Percentiles rank a stretch among this genome's conserved stretches.
phyloP scores from a whole-genome alignment of 1,139 yeast species.

The Schwanniomyces etchellsii region DNA sequence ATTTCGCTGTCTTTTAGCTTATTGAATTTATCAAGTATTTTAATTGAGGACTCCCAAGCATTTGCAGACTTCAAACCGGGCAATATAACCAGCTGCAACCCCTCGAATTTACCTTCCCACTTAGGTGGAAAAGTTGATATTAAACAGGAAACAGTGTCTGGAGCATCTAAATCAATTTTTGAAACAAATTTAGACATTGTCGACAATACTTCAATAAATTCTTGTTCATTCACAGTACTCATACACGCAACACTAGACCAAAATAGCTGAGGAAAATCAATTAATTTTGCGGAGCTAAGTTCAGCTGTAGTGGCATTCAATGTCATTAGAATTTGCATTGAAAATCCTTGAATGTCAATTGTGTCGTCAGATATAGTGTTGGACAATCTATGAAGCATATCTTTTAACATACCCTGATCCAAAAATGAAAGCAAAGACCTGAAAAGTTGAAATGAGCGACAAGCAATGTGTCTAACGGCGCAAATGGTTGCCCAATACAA shows the following conservation, averaged over 20 bases:
- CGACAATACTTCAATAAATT: slow-evolving; percentile 80
- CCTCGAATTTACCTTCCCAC: slow-evolving; percentile 94
- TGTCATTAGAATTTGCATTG: slow-evolving; percentile 96
- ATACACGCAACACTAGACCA: slow-evolving; percentile 96
- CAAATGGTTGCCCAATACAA: slow-evolving; percentile 95
- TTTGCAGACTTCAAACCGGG: slow-evolving; percentile 78
- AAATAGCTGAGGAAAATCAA: slow-evolving; percentile 87
- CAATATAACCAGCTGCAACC: slow-evolving; percentile 72
- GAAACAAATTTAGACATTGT: slow-evolving; percentile 78
- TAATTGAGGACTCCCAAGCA: slow-evolving; percentile 74
- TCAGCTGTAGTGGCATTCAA: slow-evolving; percentile 88
- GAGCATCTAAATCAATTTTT: slow-evolving; percentile 81
- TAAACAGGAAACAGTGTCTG: slow-evolving; percentile 78
- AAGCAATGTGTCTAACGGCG: slow-evolving; percentile 95
- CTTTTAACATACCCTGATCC: slow-evolving; percentile 85
- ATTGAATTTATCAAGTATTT: slow-evolving; percentile 68
- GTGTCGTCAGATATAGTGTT: slow-evolving; percentile 90
- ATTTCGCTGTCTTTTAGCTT: slow-evolving; percentile 67
- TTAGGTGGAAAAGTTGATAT: slow-evolving; percentile 86
- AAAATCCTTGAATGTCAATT: slow-evolving; percentile 89
- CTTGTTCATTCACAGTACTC: slow-evolving; percentile 87
- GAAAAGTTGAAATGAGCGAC: slow-evolving; percentile 91
- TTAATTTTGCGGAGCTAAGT: slow-evolving; percentile 67
- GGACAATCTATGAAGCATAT: slow-evolving; percentile 88
- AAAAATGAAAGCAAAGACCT: slow-evolving; percentile 72